phyloP scores from a whole-genome alignment of 208 protist genomes.

The Acanthamoeba lenticulata region DNA sequence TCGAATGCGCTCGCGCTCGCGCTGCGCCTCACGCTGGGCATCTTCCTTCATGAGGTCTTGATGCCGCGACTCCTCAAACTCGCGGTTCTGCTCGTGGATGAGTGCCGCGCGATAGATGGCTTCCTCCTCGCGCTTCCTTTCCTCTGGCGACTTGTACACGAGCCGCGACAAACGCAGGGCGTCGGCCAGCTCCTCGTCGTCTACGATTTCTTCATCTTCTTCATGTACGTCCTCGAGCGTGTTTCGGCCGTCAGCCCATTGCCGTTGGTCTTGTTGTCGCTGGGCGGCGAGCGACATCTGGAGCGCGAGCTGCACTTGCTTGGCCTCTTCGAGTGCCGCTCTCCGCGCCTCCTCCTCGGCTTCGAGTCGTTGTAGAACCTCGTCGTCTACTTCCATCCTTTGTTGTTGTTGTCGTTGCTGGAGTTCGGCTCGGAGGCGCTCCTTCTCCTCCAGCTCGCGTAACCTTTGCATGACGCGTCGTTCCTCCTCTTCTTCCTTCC shows the following conservation, averaged over 20 bases:
- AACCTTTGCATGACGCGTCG: neutral
- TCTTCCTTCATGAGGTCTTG: neutral
- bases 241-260: neutral
- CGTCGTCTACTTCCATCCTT: neutral
- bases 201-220: neutral
- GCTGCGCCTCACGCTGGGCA: no score
- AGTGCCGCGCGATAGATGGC: constrained; percentile 7
- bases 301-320: neutral
- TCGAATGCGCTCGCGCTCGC: neutral
- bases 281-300: neutral
- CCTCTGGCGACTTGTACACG: neutral
- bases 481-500: neutral
- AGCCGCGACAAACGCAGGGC: neutral
- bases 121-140: neutral
- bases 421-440: neutral
- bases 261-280: neutral
- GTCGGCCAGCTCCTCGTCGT: neutral
- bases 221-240: neutral
- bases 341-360: neutral
- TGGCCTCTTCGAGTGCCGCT: neutral
- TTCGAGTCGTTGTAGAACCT: neutral
- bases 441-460: neutral
- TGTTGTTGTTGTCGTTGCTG: neutral
- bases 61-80: neutral
- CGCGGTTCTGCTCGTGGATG: constrained; percentile 12